phyloP scores from a whole-genome alignment of 768 basidiomycete species.

The Rhodotorula diobovata region DNA sequence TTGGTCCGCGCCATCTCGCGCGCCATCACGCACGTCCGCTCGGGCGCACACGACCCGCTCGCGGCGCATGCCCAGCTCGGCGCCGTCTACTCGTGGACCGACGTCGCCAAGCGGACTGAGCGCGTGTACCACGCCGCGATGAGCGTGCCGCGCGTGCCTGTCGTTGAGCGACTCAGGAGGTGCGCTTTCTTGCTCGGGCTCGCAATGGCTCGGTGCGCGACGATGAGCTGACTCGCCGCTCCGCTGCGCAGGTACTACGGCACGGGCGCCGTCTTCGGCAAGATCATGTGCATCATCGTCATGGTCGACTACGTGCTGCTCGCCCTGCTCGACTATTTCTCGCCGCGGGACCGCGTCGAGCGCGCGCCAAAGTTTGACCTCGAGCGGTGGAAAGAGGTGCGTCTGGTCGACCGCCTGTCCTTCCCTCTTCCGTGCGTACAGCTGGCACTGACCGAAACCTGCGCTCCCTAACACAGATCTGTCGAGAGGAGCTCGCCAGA shows the following conservation, averaged over 20 bases:
- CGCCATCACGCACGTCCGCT: slow-evolving; percentile 66
- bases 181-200: slow-evolving; percentile 45
- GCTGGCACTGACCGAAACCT: not conserved
- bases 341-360: slow-evolving; percentile 72
- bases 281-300: slow-evolving; percentile 80
- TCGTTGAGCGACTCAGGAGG: slow-evolving; percentile 75
- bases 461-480: slow-evolving; percentile 4
- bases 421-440: not conserved
- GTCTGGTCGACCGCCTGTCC: not conserved
- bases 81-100: slow-evolving; percentile 80
- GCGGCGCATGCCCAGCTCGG: slow-evolving; percentile 71
- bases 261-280: slow-evolving; percentile 75
- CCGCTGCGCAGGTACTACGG: slow-evolving; percentile 59
- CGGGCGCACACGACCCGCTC: slow-evolving; percentile 67
- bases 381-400: slow-evolving; percentile 27
- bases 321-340: slow-evolving; percentile 73
- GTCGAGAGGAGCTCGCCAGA: slow-evolving; percentile 18
- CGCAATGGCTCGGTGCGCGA: no score
- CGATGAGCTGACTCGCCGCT: no score
- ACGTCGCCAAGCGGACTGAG: slow-evolving; percentile 76
- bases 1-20: slow-evolving; percentile 75
- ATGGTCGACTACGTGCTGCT: slow-evolving; percentile 87
- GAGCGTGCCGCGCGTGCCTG: slow-evolving; percentile 58
- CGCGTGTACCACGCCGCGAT: slow-evolving; percentile 70
- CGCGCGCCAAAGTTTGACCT: slow-evolving; percentile 50